Evolutionary conservation across 2,329 filamentous ascomycete genomes (phyloP).

Genomic region (Fusarium xylarioides): DNA sequence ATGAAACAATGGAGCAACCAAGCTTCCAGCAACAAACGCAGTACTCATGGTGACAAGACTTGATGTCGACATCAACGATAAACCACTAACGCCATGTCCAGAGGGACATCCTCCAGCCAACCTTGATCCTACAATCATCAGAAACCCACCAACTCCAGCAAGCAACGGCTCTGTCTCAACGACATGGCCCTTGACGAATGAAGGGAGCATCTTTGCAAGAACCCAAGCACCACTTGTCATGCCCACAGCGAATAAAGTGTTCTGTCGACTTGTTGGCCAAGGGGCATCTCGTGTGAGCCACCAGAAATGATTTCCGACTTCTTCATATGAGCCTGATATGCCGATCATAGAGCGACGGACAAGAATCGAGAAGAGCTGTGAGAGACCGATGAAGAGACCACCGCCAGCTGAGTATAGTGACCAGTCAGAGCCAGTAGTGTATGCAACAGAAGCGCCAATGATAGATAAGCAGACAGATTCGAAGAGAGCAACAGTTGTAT

Average conservation of each 20-base stretch:
- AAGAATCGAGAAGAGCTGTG: constrained; percentile 66
- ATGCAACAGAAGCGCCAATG: constrained; percentile 50
- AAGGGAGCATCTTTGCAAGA: constrained; percentile 47
- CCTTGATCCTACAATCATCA: constrained; percentile 68
- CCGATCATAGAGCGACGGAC: constrained; percentile 65
- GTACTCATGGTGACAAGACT: constrained; percentile 69
- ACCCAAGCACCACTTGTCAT: constrained; percentile 58
- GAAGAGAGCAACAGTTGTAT: constrained; percentile 52
- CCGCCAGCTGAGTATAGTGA: constrained; percentile 59
- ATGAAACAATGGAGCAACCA: constrained; percentile 43
- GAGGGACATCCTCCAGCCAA: constrained; percentile 74
- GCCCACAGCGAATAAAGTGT: constrained; percentile 63
- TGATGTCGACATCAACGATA: constrained; percentile 68
- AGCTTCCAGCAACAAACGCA: constrained; percentile 63
- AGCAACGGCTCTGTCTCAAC: constrained; percentile 48
- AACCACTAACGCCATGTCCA: constrained; percentile 74
- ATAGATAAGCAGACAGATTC: constrained; percentile 53
- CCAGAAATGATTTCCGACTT: constrained; percentile 65
- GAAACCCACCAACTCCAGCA: constrained; percentile 62
- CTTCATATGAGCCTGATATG: constrained; percentile 69
- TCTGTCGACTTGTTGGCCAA: constrained; percentile 50
- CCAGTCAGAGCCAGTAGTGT: constrained; percentile 38
- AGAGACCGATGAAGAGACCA: constrained; percentile 65
- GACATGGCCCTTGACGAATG: constrained; percentile 37
- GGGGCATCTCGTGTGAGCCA: constrained; percentile 48